Percentiles rank a stretch among this genome's conserved stretches.
phyloP scores from a whole-genome alignment of 306 rosid genomes.

The Urtica urens region DNA sequence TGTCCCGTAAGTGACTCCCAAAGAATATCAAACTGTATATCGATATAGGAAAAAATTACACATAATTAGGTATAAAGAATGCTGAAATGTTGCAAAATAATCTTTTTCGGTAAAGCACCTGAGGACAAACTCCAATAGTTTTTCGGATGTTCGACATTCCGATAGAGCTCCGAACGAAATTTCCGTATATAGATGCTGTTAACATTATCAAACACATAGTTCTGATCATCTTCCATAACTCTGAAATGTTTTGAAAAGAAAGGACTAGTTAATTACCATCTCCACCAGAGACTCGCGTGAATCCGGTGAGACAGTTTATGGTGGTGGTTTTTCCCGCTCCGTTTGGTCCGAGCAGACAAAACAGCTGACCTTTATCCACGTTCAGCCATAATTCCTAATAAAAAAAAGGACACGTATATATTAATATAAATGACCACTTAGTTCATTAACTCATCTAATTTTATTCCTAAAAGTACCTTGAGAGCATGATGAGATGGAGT shows the following conservation, averaged over 20 bases:
- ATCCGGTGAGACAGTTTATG: conserved; percentile 84
- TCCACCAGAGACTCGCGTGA: conserved; percentile 70
- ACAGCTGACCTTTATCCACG: conserved; percentile 67
- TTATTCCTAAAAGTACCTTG: conserved; percentile 63
- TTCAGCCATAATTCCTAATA: conserved; percentile 91
- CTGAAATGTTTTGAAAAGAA: neutral
- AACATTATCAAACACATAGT: conserved; percentile 11
- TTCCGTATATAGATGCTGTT: conserved; percentile 68
- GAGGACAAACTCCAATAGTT: conserved; percentile 83
- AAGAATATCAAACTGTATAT: conserved; percentile 59
- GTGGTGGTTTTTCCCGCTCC: conserved; percentile 96
- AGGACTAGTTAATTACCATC: conserved; percentile 43
- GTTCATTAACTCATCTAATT: no score
- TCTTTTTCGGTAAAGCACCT: conserved; percentile 55
- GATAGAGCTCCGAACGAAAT: conserved; percentile 52
- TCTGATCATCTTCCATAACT: neutral
- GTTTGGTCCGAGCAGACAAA: conserved; percentile 87
- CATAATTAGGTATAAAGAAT: no score
- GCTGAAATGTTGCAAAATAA: no score
- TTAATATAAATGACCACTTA: no score
- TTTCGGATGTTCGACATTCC: conserved; percentile 72
- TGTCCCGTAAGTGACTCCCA: conserved; percentile 78
- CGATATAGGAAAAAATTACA: neutral
- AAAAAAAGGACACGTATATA: no score
- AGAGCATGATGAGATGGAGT: conserved; percentile 50